A percentile compares a stretch with the other conserved stretches of the same genome.
phyloP scores from a whole-genome alignment of 2,329 filamentous ascomycete genomes.

The Fusarium agapanthi region DNA sequence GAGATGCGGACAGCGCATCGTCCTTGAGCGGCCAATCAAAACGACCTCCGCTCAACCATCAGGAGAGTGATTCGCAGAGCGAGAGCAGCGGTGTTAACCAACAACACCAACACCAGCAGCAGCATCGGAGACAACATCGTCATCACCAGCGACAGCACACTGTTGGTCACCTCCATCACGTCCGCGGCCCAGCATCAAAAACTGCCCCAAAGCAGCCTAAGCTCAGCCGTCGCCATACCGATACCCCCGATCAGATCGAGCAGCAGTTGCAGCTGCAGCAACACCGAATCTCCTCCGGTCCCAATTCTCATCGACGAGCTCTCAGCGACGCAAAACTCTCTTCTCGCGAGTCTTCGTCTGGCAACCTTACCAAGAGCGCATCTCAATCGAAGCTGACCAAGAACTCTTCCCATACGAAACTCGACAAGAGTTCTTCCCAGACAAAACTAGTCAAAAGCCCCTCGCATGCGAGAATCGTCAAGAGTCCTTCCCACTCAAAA shows the following conservation, averaged over 20 bases:
- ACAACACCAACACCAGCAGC: conserved; percentile 45
- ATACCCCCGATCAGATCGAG: conserved; percentile 45
- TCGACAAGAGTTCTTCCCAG: conserved; percentile 58
- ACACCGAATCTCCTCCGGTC: conserved; percentile 21
- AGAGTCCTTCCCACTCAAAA: conserved; percentile 63
- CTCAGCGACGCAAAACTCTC: conserved; percentile 61
- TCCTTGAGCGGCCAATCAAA: conserved; percentile 64
- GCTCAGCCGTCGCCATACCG: conserved; percentile 55
- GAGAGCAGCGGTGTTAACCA: conserved; percentile 43
- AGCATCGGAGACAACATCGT: conserved; percentile 44
- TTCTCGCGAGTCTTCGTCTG: conserved; percentile 53
- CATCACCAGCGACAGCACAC: conserved; percentile 49
- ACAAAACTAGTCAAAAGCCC: conserved; percentile 47
- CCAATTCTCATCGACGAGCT: conserved; percentile 56
- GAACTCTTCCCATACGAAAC: conserved; percentile 61
- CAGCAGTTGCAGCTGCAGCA: conserved; percentile 41
- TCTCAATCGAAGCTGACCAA: conserved; percentile 65
- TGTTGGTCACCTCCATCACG: conserved; percentile 56
- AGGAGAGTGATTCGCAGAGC: conserved; percentile 49
- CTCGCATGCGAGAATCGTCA: conserved; percentile 57
- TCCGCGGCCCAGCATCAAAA: conserved; percentile 62
- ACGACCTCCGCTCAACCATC: conserved; percentile 53
- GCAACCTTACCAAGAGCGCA: conserved; percentile 61
- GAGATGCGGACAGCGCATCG: conserved; percentile 58
- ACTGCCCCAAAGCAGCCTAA: conserved; percentile 58